Percentiles rank a stretch among this genome's conserved stretches.
Evolutionary conservation across 768 basidiomycete genomes (phyloP).

Genomic region (Lactarius hengduanensis): DNA sequence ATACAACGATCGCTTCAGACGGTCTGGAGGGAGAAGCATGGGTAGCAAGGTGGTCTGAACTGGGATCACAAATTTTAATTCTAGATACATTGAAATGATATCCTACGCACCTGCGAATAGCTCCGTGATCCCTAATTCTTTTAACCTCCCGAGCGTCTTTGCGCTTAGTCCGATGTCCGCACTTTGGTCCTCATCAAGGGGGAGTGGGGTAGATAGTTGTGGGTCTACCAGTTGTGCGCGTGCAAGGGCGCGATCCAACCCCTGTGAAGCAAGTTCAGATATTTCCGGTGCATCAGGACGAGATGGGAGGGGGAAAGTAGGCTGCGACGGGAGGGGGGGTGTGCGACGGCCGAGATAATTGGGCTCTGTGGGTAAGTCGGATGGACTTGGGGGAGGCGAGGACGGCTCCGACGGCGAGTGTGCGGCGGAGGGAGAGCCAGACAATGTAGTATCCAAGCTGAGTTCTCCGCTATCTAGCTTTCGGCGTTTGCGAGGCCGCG

Average conservation of each 20-base stretch:
- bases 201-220: constrained; percentile 44
- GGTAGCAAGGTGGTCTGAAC: constrained; percentile 91
- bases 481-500: constrained; percentile 46
- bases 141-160: constrained; percentile 59
- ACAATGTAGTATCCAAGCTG: neutral
- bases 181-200: constrained; percentile 41
- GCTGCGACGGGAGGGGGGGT: constrained; percentile 45
- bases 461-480: constrained; percentile 12
- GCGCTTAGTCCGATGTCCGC: constrained; percentile 53
- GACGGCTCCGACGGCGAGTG: neutral
- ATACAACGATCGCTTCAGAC: constrained; percentile 51
- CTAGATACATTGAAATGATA: neutral
- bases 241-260: constrained; percentile 70
- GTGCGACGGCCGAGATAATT: constrained; percentile 4
- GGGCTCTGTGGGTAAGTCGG: constrained; percentile 10
- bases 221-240: constrained; percentile 71
- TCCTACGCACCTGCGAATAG: constrained; percentile 77
- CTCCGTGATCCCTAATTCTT: constrained; percentile 77
- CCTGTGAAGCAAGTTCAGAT: constrained; percentile 69
- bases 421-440: neutral
- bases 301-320: constrained; percentile 66
- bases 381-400: constrained; percentile 3
- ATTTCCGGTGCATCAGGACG: constrained; percentile 69
- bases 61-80: constrained; percentile 34
- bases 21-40: constrained; percentile 58